Percentiles rank a stretch among this genome's conserved stretches.
Conservation (phyloP, 768 basidiomycete genomes). For the Lentinula lateritia region DNA sequence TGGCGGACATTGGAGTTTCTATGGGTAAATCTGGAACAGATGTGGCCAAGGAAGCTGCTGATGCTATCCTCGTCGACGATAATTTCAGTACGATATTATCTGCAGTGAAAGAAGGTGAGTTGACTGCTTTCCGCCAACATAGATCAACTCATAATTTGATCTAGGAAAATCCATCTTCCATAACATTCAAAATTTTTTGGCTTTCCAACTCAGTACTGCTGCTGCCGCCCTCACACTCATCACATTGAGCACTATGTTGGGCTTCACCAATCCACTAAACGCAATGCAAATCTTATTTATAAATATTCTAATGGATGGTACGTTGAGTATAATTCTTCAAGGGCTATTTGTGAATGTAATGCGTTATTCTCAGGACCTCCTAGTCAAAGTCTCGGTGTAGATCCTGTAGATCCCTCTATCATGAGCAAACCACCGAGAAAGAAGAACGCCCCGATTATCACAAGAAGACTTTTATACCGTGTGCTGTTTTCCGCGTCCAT, state of each 20-base stretch:
- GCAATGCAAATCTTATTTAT: conserved; percentile 99
- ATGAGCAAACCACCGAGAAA: conserved; percentile 92
- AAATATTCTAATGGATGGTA: conserved; percentile 98
- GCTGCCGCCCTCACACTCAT: conserved; percentile 93
- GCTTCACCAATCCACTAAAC: conserved; percentile 88
- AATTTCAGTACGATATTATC: conserved; percentile 94
- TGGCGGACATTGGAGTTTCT: conserved; percentile 96
- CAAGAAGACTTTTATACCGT: conserved; percentile 60
- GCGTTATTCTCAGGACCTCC: conserved; percentile 63
- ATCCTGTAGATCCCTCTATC: conserved; percentile 89
- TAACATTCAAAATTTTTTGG: conserved; percentile 97
- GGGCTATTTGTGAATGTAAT: conserved; percentile 5
- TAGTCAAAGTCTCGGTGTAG: conserved; percentile 93
- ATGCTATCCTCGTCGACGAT: conserved; percentile 95
- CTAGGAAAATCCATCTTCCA: conserved; percentile 95
- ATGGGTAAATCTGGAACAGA: conserved; percentile 99
- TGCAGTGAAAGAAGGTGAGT: conserved; percentile 85
- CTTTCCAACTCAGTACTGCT: conserved; percentile 97
- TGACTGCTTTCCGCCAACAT: background rate
- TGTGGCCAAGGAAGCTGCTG: conserved; percentile 96
- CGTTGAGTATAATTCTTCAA: conserved; percentile 15
- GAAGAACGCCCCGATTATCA: conserved; percentile 89
- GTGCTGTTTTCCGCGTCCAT: conserved; percentile 92
- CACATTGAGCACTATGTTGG: conserved; percentile 87
- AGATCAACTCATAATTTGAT: conserved; percentile 10